Percentiles rank a stretch among this genome's conserved stretches.
Conservation (phyloP, 768 basidiomycete genomes). For the Boletus sensibilis region DNA sequence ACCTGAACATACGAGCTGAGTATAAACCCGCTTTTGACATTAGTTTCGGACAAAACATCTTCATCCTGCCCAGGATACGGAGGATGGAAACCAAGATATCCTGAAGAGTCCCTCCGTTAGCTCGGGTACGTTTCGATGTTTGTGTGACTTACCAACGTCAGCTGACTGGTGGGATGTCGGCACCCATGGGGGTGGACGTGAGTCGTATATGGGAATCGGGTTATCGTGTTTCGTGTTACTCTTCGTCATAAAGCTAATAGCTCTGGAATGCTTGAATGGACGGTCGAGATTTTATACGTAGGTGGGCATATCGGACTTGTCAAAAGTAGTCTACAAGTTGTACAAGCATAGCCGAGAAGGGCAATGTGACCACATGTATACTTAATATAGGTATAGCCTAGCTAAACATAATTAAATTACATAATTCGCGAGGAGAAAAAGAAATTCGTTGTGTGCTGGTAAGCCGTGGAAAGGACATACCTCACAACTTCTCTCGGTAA, state of each 20-base stretch:
- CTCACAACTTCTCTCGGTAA: no score
- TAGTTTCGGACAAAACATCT: conserved; percentile 61
- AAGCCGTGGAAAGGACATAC: no score
- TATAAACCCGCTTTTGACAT: conserved; percentile 65
- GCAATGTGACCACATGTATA: no score
- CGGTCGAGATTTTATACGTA: not conserved
- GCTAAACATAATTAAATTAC: no score
- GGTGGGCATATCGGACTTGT: not conserved
- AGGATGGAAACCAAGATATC: conserved; percentile 75
- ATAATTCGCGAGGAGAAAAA: no score
- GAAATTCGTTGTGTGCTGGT: no score
- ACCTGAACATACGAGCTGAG: conserved; percentile 58
- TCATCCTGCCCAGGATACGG: conserved; percentile 75
- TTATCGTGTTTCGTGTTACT: conserved; percentile 26
- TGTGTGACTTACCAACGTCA: conserved; percentile 57
- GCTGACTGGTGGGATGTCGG: conserved; percentile 63
- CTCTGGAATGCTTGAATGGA: not conserved
- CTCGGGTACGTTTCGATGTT: not conserved
- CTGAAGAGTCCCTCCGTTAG: conserved; percentile 35
- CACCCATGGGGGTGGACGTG: conserved; percentile 71
- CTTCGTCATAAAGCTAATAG: conserved; percentile 19
- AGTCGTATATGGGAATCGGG: conserved; percentile 55
- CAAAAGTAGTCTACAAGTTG: not conserved
- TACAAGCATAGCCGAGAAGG: no score
- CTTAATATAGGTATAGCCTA: no score